phyloP scores from a whole-genome alignment of 2,329 filamentous ascomycete species.

The Sclerotinia spermophila region DNA sequence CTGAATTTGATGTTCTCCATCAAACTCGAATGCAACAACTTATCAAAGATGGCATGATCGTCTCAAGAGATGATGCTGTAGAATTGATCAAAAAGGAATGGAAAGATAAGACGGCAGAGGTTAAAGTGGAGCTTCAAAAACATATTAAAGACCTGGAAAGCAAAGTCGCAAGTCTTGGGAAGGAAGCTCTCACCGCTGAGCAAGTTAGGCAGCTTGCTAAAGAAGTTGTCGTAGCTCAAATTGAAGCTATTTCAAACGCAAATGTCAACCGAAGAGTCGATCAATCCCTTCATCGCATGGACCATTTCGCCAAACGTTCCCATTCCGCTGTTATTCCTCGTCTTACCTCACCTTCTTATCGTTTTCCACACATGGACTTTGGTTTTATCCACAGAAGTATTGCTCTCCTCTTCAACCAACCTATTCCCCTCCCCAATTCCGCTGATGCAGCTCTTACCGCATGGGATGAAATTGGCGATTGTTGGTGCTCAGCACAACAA shows the following conservation, averaged over 20 bases:
- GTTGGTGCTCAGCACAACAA: constrained; percentile 69
- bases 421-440: constrained; percentile 35
- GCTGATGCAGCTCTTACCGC: constrained; percentile 56
- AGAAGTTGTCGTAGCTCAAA: constrained; percentile 26
- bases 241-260: constrained; percentile 30
- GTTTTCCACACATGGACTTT: constrained; percentile 30
- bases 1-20: constrained; percentile 26
- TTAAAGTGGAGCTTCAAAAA: constrained; percentile 25
- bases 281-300: constrained; percentile 48
- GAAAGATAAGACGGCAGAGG: constrained; percentile 38
- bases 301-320: constrained; percentile 63
- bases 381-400: not conserved
- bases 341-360: constrained; percentile 41
- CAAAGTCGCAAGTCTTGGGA: constrained; percentile 22
- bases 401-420: constrained; percentile 27
- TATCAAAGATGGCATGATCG: constrained; percentile 25
- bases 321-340: constrained; percentile 39
- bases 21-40: constrained; percentile 21
- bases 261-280: constrained; percentile 27
- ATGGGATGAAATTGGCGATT: constrained; percentile 80
- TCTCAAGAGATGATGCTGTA: constrained; percentile 57
- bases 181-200: constrained; percentile 20
- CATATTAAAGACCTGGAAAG: constrained; percentile 23
- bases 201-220: constrained; percentile 26
- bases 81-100: constrained; percentile 86